Evolutionary conservation across 1,284 basidiomycete genomes (phyloP).

Genomic region (Tylopilus sp.): DNA sequence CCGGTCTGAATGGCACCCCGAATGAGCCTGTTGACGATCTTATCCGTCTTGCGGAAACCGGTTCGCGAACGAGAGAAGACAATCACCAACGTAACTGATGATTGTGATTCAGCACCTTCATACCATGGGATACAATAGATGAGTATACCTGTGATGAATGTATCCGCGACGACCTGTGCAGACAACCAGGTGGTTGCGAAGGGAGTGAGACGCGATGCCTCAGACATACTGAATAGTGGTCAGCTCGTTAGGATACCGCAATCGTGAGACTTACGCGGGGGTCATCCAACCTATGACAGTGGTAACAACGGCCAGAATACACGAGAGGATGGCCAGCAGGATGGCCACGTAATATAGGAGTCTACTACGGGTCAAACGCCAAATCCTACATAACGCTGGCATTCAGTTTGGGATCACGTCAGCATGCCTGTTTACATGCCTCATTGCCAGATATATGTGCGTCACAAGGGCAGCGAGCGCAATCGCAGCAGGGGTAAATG

Average conservation of each 20-base stretch:
- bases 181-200: conserved; percentile 39
- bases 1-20: conserved; percentile 46
- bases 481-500: conserved; percentile 42
- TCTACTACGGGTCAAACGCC: conserved; percentile 34
- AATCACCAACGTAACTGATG: conserved; percentile 31
- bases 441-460: conserved; percentile 22
- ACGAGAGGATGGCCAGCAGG: conserved; percentile 33
- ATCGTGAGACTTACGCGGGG: conserved; percentile 30
- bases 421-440: neutral
- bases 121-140: neutral
- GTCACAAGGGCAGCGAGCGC: conserved; percentile 42
- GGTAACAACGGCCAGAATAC: conserved; percentile 36
- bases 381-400: conserved; percentile 19
- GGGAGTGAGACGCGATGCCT: conserved; percentile 22
- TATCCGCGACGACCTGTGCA: conserved; percentile 39
- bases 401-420: neutral
- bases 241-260: neutral
- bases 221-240: conserved; percentile 18
- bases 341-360: conserved; percentile 33
- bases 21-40: conserved; percentile 43
- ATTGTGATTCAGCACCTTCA: neutral
- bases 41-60: conserved; percentile 44
- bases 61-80: conserved; percentile 39
- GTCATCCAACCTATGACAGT: conserved; percentile 39
- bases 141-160: conserved; percentile 37